A percentile compares a stretch with the other conserved stretches of the same genome.
phyloP scores from a whole-genome alignment of 495 filamentous ascomycete species.

The Lasiosphaeria hispida region DNA sequence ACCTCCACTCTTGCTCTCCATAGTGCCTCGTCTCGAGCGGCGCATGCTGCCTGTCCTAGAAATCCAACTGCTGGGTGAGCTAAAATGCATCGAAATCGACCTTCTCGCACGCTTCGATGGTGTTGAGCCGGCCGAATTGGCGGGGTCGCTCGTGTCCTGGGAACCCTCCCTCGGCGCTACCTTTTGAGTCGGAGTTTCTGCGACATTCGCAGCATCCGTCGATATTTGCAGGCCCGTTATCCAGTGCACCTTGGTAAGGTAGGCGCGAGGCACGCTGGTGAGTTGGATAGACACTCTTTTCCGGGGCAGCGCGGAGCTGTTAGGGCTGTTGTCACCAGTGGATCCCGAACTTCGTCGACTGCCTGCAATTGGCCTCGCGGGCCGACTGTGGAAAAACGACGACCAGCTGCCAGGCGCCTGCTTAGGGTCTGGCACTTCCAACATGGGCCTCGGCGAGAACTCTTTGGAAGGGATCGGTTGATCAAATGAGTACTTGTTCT shows the following conservation, averaged over 20 bases:
- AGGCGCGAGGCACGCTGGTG: slow-evolving; percentile 22
- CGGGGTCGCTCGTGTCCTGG: slow-evolving; percentile 17
- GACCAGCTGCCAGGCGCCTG: slow-evolving; percentile 37
- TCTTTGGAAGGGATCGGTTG: slow-evolving; percentile 26
- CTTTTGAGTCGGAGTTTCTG: neutral
- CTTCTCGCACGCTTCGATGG: slow-evolving; percentile 43
- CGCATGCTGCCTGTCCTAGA: slow-evolving; percentile 48
- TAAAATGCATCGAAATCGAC: slow-evolving; percentile 55
- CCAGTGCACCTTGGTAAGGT: slow-evolving; percentile 33
- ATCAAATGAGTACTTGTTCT: slow-evolving; percentile 36
- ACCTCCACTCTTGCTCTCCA: slow-evolving; percentile 35
- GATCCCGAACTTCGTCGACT: slow-evolving; percentile 22
- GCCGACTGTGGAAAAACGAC: slow-evolving; percentile 47
- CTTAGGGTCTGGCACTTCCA: slow-evolving; percentile 15
- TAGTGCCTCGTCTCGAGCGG: slow-evolving; percentile 41
- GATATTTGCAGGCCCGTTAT: slow-evolving; percentile 21
- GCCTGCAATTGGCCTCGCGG: slow-evolving; percentile 11
- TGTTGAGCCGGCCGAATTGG: slow-evolving; percentile 24
- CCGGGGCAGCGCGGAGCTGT: slow-evolving; percentile 24
- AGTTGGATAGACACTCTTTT: slow-evolving; percentile 27
- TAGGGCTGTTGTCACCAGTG: slow-evolving; percentile 26
- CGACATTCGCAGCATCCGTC: slow-evolving; percentile 12
- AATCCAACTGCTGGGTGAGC: slow-evolving; percentile 50
- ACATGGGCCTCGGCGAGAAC: slow-evolving; percentile 13
- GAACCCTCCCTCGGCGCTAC: slow-evolving; percentile 9